Percentiles rank a stretch among this genome's conserved stretches.
These are phyloP conservation scores for Pythium aphanidermatum DNA, from an alignment of 352 stramenopile species.

Conservation along the genomic window DNA sequence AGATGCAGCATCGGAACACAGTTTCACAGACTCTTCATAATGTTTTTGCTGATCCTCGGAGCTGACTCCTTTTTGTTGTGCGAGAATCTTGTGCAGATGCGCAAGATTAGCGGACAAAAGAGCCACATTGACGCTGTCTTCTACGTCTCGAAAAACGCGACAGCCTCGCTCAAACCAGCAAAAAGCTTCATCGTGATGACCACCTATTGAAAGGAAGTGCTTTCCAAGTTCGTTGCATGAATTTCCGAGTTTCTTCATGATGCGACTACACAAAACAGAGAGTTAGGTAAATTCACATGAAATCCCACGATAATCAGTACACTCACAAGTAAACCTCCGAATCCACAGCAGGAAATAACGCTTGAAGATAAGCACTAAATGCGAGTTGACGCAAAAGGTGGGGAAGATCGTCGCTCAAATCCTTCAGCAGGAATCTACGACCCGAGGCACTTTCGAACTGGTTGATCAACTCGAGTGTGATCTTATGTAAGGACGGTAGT, in stretches of 20 bases:
- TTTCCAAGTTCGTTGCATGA: constrained; percentile 81
- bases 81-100: constrained; percentile 83
- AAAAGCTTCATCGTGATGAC: constrained; percentile 50
- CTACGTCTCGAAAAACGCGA: constrained; percentile 74
- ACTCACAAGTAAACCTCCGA: constrained; percentile 84
- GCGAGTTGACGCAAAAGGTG: constrained; percentile 24
- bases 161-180: constrained; percentile 76
- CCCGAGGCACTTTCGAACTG: constrained; percentile 21
- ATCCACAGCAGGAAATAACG: constrained; percentile 51
- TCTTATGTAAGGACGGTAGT: constrained; percentile 28
- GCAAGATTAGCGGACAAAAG: constrained; percentile 74
- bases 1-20: constrained; percentile 57
- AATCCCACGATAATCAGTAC: constrained; percentile 5
- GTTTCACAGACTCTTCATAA: constrained; percentile 51
- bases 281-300: not conserved
- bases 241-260: constrained; percentile 88
- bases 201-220: constrained; percentile 40
- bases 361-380: constrained; percentile 62
- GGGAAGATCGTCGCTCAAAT: not conserved
- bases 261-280: constrained; percentile 31
- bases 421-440: not conserved
- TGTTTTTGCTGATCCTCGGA: constrained; percentile 34
- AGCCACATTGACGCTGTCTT: constrained; percentile 81
- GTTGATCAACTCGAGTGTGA: constrained; percentile 31
- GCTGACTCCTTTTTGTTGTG: constrained; percentile 32